Evolutionary conservation across 164 flowering plant species (phyloP).

Genomic region (Houttuynia cordata): DNA sequence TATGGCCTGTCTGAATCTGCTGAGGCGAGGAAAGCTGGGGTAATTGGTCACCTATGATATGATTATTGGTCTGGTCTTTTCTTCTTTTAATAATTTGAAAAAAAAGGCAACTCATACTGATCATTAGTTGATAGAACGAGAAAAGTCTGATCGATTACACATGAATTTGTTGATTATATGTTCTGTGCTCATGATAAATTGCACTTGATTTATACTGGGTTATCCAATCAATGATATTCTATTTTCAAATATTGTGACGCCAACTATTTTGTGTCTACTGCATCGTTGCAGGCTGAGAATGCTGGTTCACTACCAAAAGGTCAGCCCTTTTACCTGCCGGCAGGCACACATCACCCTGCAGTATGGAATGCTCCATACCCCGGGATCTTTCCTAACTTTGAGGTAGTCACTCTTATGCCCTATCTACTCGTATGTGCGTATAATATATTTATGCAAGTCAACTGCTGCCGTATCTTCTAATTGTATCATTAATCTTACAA

Average conservation of each 20-base stretch:
- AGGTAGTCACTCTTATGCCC: constrained; percentile 23
- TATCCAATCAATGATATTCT: background rate
- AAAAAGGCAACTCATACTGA: no score
- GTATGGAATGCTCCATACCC: constrained; percentile 30
- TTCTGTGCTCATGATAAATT: background rate
- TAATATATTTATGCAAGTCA: no score
- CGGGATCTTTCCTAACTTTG: constrained; percentile 26
- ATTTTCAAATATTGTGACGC: background rate
- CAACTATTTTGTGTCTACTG: background rate
- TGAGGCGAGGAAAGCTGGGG: constrained; percentile 25
- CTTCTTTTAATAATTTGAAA: background rate
- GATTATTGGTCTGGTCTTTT: background rate
- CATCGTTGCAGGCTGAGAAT: constrained; percentile 25
- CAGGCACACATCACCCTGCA: constrained; percentile 24
- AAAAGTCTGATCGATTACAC: no score
- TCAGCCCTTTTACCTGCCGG: constrained; percentile 17
- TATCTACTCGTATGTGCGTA: no score
- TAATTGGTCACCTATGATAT: constrained; percentile 9
- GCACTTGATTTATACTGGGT: background rate
- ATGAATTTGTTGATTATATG: background rate
- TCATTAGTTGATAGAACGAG: no score
- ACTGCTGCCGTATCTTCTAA: no score
- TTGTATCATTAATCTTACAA: no score
- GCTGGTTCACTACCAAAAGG: constrained; percentile 9
- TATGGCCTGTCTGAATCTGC: constrained; percentile 20